These are phyloP conservation scores for Cytospora piceicola DNA, from an alignment of 2,329 filamentous ascomycete species.

Conservation along the genomic window DNA sequence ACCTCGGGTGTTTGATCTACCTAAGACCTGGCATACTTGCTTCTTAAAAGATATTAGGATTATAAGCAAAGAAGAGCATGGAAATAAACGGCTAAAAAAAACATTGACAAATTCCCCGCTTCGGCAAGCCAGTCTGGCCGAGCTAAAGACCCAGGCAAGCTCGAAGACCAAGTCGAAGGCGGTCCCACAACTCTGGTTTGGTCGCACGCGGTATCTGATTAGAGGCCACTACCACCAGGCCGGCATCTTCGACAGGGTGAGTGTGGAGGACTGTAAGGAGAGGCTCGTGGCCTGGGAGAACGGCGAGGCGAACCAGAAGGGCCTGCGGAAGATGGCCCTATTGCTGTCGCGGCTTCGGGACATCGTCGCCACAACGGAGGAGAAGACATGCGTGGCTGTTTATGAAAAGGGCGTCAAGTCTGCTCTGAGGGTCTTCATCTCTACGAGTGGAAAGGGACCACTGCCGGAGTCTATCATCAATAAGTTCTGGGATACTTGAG, in stretches of 20 bases:
- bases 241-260: constrained; percentile 30
- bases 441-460: not conserved
- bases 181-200: constrained; percentile 38
- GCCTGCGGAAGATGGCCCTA: constrained; percentile 1
- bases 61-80: too few species aligned
- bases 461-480: constrained; percentile 1
- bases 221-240: constrained; percentile 29
- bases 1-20: too few species aligned
- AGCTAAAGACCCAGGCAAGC: constrained; percentile 32
- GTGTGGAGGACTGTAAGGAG: not conserved
- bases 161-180: not conserved
- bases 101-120: not conserved
- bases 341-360: constrained; percentile 13
- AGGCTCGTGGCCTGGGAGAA: constrained; percentile 30
- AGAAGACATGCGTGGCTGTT: constrained; percentile 9
- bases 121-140: constrained; percentile 28
- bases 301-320: not conserved
- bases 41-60: too few species aligned
- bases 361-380: not conserved
- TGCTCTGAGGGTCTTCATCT: not conserved
- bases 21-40: too few species aligned
- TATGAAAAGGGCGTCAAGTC: not conserved
- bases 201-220: constrained; percentile 36
- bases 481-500: constrained; percentile 1
- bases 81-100: too few species aligned